Evolutionary conservation across 306 rosid species (phyloP).

Genomic region (Medicago arabica): DNA sequence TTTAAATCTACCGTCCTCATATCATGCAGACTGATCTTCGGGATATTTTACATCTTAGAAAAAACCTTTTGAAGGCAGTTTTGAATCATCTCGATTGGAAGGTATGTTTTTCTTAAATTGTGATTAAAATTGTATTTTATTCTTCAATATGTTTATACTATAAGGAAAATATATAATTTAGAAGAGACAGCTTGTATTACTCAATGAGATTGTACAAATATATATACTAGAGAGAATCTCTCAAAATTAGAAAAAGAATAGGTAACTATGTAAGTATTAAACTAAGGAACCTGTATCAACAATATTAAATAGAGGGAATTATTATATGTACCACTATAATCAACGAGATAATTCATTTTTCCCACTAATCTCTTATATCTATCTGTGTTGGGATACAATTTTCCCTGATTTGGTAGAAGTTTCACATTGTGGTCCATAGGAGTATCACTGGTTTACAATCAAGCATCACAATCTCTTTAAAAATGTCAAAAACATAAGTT

Average conservation of each 20-base stretch:
- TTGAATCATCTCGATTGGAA: constrained; percentile 65
- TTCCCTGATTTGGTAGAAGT: not conserved
- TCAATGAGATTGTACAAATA: not conserved
- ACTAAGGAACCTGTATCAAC: not conserved
- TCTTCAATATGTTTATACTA: constrained; percentile 3
- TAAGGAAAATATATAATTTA: constrained; percentile 7
- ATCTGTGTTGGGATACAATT: not conserved
- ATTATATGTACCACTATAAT: not conserved
- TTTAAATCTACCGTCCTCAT: constrained; percentile 1
- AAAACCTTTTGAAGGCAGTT: constrained; percentile 69
- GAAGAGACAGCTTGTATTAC: not conserved
- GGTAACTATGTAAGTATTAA: not conserved
- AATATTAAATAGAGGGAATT: not conserved
- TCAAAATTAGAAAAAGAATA: not conserved
- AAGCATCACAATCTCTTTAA: not conserved
- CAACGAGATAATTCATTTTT: too few species aligned
- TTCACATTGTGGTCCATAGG: not conserved
- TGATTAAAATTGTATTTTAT: constrained; percentile 25
- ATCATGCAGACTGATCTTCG: constrained; percentile 71
- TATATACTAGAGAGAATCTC: not conserved
- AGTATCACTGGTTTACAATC: not conserved
- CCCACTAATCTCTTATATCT: not conserved
- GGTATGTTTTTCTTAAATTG: constrained; percentile 54
- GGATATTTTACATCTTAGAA: constrained; percentile 72
- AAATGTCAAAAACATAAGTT: not conserved